Evolutionary conservation across 306 rosid species (phyloP).

Genomic region (Vicia faba): DNA sequence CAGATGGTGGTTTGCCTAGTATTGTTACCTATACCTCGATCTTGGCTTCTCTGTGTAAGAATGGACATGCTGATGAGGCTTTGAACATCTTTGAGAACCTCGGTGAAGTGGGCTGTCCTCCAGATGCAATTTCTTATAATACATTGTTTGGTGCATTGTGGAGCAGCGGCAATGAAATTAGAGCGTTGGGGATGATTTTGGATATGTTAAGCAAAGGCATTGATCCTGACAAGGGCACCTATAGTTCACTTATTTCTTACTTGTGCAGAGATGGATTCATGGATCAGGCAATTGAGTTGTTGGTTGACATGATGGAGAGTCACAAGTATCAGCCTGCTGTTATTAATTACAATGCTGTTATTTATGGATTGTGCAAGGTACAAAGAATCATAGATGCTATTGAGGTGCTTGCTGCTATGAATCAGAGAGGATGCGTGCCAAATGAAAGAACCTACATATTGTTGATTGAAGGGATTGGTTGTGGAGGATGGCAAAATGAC

Average conservation of each 20-base stretch:
- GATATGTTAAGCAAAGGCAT: slow-evolving; percentile 67
- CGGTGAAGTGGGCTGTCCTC: slow-evolving; percentile 75
- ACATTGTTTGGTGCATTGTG: slow-evolving; percentile 82
- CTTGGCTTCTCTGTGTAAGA: slow-evolving; percentile 70
- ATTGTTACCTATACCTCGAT: slow-evolving; percentile 77
- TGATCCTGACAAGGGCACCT: slow-evolving; percentile 73
- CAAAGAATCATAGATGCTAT: slow-evolving; percentile 44
- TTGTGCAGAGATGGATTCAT: slow-evolving; percentile 93
- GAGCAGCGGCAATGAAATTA: slow-evolving; percentile 63
- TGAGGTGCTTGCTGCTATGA: slow-evolving; percentile 63
- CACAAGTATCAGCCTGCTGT: slow-evolving; percentile 56
- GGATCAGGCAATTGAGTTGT: slow-evolving; percentile 74
- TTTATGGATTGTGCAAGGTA: slow-evolving; percentile 79
- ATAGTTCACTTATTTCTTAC: slow-evolving; percentile 72
- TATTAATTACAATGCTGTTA: slow-evolving; percentile 69
- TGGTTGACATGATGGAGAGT: slow-evolving; percentile 65
- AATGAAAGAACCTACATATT: slow-evolving; percentile 70
- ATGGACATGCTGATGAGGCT: slow-evolving; percentile 69
- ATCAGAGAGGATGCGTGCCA: slow-evolving; percentile 62
- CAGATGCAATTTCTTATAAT: slow-evolving; percentile 80
- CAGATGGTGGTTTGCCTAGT: slow-evolving; percentile 80
- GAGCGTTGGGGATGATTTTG: slow-evolving; percentile 66
- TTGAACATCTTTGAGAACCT: slow-evolving; percentile 69
- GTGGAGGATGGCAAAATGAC: slow-evolving; percentile 75
- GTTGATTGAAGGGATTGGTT: slow-evolving; percentile 77